phyloP scores from a whole-genome alignment of 192 early-diverging fungal genomes.

The Rhizoclosmatium globosum region DNA sequence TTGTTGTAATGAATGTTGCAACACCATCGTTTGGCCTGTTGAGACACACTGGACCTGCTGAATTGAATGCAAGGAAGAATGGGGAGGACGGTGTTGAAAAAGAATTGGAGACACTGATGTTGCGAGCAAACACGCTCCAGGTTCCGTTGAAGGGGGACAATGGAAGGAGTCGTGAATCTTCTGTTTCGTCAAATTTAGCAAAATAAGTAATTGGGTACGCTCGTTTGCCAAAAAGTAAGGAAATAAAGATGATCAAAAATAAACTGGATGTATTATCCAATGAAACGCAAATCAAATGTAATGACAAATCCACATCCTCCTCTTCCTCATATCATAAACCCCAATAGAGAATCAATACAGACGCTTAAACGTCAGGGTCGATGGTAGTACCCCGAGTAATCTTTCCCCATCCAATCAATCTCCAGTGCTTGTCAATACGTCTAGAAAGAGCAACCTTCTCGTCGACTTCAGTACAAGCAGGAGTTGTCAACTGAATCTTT shows the following conservation, averaged over 20 bases:
- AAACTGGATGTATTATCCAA: not conserved
- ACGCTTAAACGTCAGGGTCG: constrained; percentile 52
- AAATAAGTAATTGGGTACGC: no score
- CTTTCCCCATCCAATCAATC: constrained; percentile 98
- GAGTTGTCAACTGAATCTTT: constrained; percentile 88
- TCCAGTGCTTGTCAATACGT: constrained; percentile 98
- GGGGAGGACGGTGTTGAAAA: not conserved
- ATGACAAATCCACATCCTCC: not conserved
- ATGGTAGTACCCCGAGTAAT: constrained; percentile 87
- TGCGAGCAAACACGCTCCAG: not conserved
- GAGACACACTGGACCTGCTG: not conserved
- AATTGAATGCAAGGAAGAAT: not conserved
- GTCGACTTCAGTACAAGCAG: constrained; percentile 93
- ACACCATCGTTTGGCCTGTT: not conserved
- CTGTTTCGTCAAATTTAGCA: no score
- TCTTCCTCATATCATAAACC: no score
- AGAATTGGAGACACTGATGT: not conserved
- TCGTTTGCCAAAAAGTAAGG: not conserved
- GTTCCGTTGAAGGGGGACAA: no score
- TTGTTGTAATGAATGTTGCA: not conserved
- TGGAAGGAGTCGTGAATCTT: no score
- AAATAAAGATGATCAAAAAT: not conserved
- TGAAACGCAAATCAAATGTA: not conserved
- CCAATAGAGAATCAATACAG: not conserved
- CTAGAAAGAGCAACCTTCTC: constrained; percentile 96